Evolutionary conservation across 176 grass and related monocot species (phyloP).

Genomic region (Rhipidocladum racemiflorum): DNA sequence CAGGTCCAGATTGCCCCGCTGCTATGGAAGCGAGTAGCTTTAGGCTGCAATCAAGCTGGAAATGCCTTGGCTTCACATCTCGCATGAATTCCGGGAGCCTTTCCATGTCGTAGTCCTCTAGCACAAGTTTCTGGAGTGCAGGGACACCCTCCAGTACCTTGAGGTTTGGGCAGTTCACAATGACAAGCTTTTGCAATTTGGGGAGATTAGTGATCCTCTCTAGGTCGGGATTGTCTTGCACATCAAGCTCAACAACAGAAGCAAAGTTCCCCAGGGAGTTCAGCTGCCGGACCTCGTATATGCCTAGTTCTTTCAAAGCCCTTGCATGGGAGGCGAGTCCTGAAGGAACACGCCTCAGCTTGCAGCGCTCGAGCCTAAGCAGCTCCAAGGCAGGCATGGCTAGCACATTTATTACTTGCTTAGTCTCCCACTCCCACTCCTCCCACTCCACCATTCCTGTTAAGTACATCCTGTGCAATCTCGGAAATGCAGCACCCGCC

Average conservation of each 20-base stretch:
- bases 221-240: fast-evolving
- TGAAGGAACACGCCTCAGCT: background rate
- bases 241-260: background rate
- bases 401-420: too few species aligned
- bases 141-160: background rate
- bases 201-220: background rate
- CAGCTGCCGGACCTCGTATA: background rate
- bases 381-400: too few species aligned
- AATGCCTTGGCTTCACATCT: background rate
- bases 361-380: fast-evolving
- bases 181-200: background rate
- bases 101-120: background rate
- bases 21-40: background rate
- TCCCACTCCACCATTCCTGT: too few species aligned
- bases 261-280: background rate
- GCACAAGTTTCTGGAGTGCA: background rate
- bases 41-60: background rate
- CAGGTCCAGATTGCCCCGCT: background rate
- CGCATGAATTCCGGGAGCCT: background rate
- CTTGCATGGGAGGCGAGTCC: conserved; percentile 10
- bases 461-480: too few species aligned
- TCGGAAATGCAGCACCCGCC: too few species aligned
- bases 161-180: background rate
- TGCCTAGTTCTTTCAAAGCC: background rate
- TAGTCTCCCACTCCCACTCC: too few species aligned